These are phyloP conservation scores for Obelidium mucronatum DNA, from an alignment of 192 early-diverging fungal species.

Conservation along the genomic window DNA sequence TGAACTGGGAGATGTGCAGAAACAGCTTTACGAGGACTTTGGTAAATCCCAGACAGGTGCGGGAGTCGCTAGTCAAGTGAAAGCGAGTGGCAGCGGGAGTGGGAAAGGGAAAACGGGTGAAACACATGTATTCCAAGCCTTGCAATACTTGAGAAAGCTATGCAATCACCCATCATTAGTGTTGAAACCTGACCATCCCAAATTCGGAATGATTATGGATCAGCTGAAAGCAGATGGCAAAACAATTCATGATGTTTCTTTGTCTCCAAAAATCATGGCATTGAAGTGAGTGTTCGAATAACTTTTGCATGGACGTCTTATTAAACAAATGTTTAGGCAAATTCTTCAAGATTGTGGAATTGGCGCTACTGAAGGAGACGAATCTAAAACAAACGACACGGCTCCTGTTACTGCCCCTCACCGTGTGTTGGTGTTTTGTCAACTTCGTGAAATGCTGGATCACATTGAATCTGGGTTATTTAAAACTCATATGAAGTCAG, in stretches of 20 bases:
- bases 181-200: slow-evolving; percentile 86
- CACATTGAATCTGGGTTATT: slow-evolving; percentile 95
- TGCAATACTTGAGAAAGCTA: slow-evolving; percentile 94
- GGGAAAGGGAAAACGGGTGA: slow-evolving; percentile 57
- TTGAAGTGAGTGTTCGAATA: slow-evolving; percentile 65
- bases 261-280: slow-evolving; percentile 92
- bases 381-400: slow-evolving; percentile 28
- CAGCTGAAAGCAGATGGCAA: slow-evolving; percentile 61
- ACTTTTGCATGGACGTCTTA: slow-evolving; percentile 16
- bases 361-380: slow-evolving; percentile 69
- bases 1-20: slow-evolving; percentile 90
- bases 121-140: slow-evolving; percentile 96
- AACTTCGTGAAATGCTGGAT: slow-evolving; percentile 95
- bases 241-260: slow-evolving; percentile 67
- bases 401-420: slow-evolving; percentile 71
- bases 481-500: slow-evolving; percentile 79
- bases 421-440: slow-evolving; percentile 96
- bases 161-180: slow-evolving; percentile 94
- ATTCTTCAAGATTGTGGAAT: slow-evolving; percentile 95
- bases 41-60: slow-evolving; percentile 64
- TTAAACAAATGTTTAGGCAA: slow-evolving; percentile 59
- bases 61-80: slow-evolving; percentile 50
- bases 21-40: slow-evolving; percentile 93
- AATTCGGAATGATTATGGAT: slow-evolving; percentile 72
- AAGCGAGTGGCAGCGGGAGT: slow-evolving; percentile 3